Evolutionary conservation across 768 basidiomycete genomes (phyloP).

Genomic region (Mycena venus): DNA sequence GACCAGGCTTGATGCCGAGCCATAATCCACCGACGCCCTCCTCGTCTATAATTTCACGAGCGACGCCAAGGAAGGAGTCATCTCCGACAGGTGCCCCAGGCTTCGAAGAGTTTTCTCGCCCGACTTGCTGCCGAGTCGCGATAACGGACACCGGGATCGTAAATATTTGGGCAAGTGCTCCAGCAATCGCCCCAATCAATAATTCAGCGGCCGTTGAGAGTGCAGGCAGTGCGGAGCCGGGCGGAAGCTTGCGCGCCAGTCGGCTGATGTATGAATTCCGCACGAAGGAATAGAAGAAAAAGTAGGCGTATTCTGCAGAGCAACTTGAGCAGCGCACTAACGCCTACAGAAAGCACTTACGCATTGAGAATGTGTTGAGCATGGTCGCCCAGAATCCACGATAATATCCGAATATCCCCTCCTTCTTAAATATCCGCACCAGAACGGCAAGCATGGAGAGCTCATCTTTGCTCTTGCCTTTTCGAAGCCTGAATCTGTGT

Average conservation of each 20-base stretch:
- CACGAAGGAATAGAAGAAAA: conserved; percentile 98
- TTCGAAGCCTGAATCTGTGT: conserved; percentile 91
- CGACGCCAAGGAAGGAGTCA: conserved; percentile 85
- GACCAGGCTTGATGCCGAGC: conserved; percentile 91
- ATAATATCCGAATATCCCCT: conserved; percentile 89
- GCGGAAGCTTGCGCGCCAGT: conserved; percentile 67
- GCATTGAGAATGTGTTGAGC: conserved; percentile 98
- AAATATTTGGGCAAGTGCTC: conserved; percentile 96
- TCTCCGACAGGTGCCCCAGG: conserved; percentile 47
- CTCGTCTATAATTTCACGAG: conserved; percentile 88
- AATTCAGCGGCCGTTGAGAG: conserved; percentile 87
- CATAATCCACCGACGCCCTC: conserved; percentile 91
- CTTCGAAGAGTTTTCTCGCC: conserved; percentile 48
- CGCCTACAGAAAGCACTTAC: conserved; percentile 62
- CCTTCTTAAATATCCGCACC: conserved; percentile 78
- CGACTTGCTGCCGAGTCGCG: conserved; percentile 96
- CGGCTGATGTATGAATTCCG: conserved; percentile 86
- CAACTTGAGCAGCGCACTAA: not conserved
- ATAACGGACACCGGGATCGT: conserved; percentile 98
- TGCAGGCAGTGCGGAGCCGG: conserved; percentile 70
- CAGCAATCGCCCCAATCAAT: conserved; percentile 90
- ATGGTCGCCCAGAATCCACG: conserved; percentile 96
- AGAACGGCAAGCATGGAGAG: conserved; percentile 76
- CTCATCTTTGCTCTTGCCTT: conserved; percentile 65
- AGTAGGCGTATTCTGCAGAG: conserved; percentile 95